Evolutionary conservation across 805 yeast species (phyloP).

Genomic region (Cyberlindnera bimundalis): DNA sequence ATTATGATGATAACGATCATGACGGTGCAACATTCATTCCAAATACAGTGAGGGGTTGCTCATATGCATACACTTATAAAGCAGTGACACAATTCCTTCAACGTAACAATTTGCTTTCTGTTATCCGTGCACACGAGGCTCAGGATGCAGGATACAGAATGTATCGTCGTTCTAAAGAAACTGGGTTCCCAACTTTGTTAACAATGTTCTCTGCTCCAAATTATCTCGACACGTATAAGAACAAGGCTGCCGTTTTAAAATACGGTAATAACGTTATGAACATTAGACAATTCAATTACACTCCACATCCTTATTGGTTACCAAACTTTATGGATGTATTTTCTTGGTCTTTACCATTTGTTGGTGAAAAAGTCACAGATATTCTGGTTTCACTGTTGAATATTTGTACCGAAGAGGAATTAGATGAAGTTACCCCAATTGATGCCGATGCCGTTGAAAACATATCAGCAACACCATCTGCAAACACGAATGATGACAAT

Average conservation of each 20-base stretch:
- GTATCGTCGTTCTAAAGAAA: constrained; percentile 78
- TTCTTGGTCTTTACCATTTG: constrained; percentile 96
- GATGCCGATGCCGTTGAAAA: constrained; percentile 23
- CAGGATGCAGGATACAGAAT: constrained; percentile 97
- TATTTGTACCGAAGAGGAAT: constrained; percentile 93
- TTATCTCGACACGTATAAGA: constrained; percentile 86
- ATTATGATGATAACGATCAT: constrained; percentile 66
- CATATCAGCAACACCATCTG: constrained; percentile 8
- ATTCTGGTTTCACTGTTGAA: constrained; percentile 86
- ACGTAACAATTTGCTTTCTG: constrained; percentile 72
- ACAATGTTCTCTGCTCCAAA: constrained; percentile 96
- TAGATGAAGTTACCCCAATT: constrained; percentile 67
- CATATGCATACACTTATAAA: constrained; percentile 80
- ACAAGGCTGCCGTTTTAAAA: constrained; percentile 92
- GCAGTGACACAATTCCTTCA: constrained; percentile 75
- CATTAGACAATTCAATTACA: constrained; percentile 86
- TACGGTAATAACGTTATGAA: constrained; percentile 92
- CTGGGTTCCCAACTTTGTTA: constrained; percentile 86
- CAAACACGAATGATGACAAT: not conserved
- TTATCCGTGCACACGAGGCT: constrained; percentile 95
- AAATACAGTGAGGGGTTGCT: constrained; percentile 85
- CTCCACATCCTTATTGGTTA: constrained; percentile 95
- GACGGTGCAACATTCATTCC: constrained; percentile 51
- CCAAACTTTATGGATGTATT: constrained; percentile 97
- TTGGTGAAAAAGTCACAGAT: constrained; percentile 93